phyloP scores from a whole-genome alignment of 2,329 filamentous ascomycete genomes.

The Colletotrichum coccodes region DNA sequence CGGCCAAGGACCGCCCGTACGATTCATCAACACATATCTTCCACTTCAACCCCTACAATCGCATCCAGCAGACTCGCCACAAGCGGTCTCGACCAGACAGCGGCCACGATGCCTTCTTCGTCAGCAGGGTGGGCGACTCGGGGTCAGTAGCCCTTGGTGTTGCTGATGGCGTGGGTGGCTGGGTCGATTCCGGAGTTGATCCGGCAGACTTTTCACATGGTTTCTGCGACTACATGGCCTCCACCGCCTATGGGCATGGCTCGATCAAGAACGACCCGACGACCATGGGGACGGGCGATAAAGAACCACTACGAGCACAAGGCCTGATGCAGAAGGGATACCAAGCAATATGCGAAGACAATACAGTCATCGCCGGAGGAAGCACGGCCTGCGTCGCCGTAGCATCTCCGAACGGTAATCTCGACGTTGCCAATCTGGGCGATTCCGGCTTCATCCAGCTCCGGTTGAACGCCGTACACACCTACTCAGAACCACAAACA shows the following conservation, averaged over 20 bases:
- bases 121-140: constrained; percentile 79
- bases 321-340: constrained; percentile 84
- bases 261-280: constrained; percentile 40
- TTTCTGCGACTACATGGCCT: constrained; percentile 92
- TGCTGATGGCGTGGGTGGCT: constrained; percentile 95
- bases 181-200: constrained; percentile 92
- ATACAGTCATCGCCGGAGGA: constrained; percentile 80
- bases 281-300: constrained; percentile 18
- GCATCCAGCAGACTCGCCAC: constrained; percentile 62
- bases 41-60: constrained; percentile 75
- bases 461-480: constrained; percentile 85
- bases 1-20: constrained; percentile 76
- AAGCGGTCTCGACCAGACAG: constrained; percentile 76
- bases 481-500: constrained; percentile 86
- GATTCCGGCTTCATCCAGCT: constrained; percentile 94
- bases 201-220: constrained; percentile 96
- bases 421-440: constrained; percentile 93
- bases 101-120: constrained; percentile 97
- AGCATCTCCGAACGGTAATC: constrained; percentile 74
- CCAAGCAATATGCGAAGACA: constrained; percentile 80
- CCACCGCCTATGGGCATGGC: constrained; percentile 71
- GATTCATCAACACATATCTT: constrained; percentile 76
- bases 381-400: constrained; percentile 93
- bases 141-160: constrained; percentile 85
- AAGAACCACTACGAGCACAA: constrained; percentile 33